Conservation (phyloP, 2,329 filamentous ascomycete genomes). For the Diplodia mutila region DNA sequence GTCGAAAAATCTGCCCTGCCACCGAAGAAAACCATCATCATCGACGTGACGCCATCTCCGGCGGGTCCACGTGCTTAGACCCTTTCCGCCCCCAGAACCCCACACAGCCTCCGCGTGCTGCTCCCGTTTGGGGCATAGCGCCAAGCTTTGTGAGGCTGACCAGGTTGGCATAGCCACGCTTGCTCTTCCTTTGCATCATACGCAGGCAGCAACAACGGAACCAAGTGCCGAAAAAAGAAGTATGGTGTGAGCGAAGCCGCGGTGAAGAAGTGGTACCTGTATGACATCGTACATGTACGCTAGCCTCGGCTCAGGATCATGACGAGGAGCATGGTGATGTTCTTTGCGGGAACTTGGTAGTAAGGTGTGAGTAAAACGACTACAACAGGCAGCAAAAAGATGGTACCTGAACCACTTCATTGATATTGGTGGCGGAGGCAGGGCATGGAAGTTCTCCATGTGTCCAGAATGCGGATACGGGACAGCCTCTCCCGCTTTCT, state of each 20-base stretch:
- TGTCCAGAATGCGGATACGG: too few species aligned
- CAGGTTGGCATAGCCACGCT: neutral
- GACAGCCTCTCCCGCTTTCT: neutral
- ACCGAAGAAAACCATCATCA: neutral
- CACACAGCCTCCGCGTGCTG: slow-evolving; percentile 1
- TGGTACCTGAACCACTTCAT: too few species aligned
- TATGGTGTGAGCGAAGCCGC: neutral
- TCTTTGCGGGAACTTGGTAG: neutral
- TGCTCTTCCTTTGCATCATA: neutral
- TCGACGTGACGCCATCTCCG: neutral
- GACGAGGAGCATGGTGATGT: neutral
- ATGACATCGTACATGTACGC: neutral
- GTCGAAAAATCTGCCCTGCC: neutral
- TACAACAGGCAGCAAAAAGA: too few species aligned
- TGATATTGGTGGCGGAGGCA: too few species aligned
- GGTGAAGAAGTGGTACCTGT: neutral
- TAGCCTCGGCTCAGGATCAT: neutral
- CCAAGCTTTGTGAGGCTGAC: neutral
- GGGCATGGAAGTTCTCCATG: too few species aligned
- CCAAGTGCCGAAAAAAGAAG: neutral
- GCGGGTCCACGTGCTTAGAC: neutral
- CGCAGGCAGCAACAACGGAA: neutral
- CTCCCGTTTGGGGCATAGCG: neutral
- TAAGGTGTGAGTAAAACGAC: too few species aligned
- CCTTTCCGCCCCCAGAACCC: neutral